Base-by-base conservation (phyloP, 2,329 filamentous ascomycete genomes). In the Pseudocercospora vitis region DNA sequence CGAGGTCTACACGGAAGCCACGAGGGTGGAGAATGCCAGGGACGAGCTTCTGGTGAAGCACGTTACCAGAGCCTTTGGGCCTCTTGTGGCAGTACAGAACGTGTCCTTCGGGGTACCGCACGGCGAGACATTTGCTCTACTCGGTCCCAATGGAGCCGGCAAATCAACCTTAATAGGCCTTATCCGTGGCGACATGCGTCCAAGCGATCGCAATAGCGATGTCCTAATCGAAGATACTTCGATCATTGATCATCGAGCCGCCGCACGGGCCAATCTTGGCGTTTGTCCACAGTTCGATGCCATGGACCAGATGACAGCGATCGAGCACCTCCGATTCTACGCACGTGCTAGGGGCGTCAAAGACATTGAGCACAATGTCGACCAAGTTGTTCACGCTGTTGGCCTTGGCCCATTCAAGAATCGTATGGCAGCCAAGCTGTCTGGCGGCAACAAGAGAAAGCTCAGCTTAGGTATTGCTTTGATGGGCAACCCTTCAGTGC, bases 401-500 rank as follows among this genome's bases (percentile, higher is more conserved):
- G 90, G 91, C 0, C 78, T 96, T 0, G 73, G 79, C 5, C 78
- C 81, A 0, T 95, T 91, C 73, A 76, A 81, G 2, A 78, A 82
- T 6, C 82, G 90, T 21, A 89, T 92, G 80, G 91, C 89, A 0
- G 79, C 81, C 50, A 87, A 88, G 40, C 79, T 96, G 0, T 92
- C 88, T 0, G 91, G 92, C 7, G 92, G 92, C 24, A 96, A 96
- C 74, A 95, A 95, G 75, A 81, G 91, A n/a, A 97, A 96, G 71
- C 76, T 97, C 1, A 89, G 84, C 14, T 80, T 96, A 0, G 91
- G 88, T 2, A 95, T 96, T 51, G 91, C 92, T 0, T 76, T 97
- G 1, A 95, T 96, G 81, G 92, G 91, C 3, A 95, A 96, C 63
- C 91, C 91, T 0, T 83, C 85, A 0, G 91, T 96, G 0, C 76